A percentile compares a stretch with the other conserved stretches of the same genome.
phyloP scores from a whole-genome alignment of 23 red algal species.

The Gracilaria domingensis region DNA sequence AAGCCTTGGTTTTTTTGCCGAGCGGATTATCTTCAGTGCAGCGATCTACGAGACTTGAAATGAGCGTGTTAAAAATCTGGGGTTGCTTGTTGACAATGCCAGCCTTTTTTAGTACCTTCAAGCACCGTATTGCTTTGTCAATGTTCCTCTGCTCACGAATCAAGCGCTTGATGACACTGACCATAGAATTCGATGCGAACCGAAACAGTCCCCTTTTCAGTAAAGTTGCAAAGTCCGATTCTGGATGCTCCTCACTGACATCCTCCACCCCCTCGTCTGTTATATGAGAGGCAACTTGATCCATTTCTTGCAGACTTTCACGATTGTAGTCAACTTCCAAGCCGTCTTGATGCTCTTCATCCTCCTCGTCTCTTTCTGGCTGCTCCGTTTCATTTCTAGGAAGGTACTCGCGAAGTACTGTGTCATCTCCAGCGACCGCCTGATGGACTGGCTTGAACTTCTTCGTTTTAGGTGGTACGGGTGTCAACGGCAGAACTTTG shows the following conservation, averaged over 20 bases:
- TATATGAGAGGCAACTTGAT: background rate
- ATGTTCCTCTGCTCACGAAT: slow-evolving; percentile 33
- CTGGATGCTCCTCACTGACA: slow-evolving; percentile 53
- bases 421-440: slow-evolving; percentile 46
- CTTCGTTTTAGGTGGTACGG: slow-evolving; percentile 17
- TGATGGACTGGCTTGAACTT: slow-evolving; percentile 27
- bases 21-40: slow-evolving; percentile 25
- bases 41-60: slow-evolving; percentile 14
- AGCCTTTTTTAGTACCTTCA: slow-evolving; percentile 40
- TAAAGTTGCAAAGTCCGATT: slow-evolving; percentile 44
- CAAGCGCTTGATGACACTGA: slow-evolving; percentile 35
- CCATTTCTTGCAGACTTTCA: slow-evolving; percentile 6
- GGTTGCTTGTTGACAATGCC: slow-evolving; percentile 39
- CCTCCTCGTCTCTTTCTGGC: background rate
- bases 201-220: slow-evolving; percentile 24
- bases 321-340: background rate
- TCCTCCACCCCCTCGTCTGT: slow-evolving; percentile 43
- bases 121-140: slow-evolving; percentile 62
- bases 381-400: slow-evolving; percentile 43
- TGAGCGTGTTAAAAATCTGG: slow-evolving; percentile 53
- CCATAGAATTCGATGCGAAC: slow-evolving; percentile 53
- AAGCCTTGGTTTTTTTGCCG: slow-evolving; percentile 28
- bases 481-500: slow-evolving; percentile 12
- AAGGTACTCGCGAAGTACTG: slow-evolving; percentile 36
- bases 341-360: background rate